Base-by-base conservation (phyloP, 495 filamentous ascomycete genomes). In the Xylaria venustula region DNA sequence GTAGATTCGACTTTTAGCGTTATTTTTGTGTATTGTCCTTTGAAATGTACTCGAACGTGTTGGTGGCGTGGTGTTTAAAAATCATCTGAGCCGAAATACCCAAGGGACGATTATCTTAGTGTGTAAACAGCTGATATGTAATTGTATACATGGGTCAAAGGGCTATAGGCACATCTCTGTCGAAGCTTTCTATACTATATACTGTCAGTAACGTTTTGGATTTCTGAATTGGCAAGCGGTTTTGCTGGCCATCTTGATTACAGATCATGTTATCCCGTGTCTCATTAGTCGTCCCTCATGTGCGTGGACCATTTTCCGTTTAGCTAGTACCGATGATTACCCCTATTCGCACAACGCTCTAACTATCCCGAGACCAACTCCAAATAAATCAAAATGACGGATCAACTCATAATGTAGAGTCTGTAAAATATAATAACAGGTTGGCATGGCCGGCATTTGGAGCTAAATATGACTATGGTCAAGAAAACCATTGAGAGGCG, bases 271-370 rank as follows among this genome's bases (percentile, higher is more conserved):
- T 34, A 59, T 41, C 47, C 46, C 46, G 46, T 40, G 34, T 59
- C 56, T 50, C 56, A 59, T 59, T 50, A 58, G 28, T 50, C 56
- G 34, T 50, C 34, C 56, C 46, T 37, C 30, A 44, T 41, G 34
- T 7, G 40, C 46, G 28, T 50, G 47, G 11, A 15, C 28, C 9
- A 36, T 59, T 59, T 51, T 50, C 56, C 46, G 46, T 59, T 59
- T 59, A 28, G 34, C 56, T 46, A 50, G 25, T 59, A 34, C 56
- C 56, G 25, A 32, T 34, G 23, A 34, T 42, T 19, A 32, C 25
- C 23, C 23, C 36, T 15, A 40, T 41, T 50, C 25, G 30, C 56
- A 59, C 34, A 30, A 30, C 47, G 42, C 36, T 44, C 36, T 34
- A 23, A 44, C 56, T 32, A 19, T 32, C 37, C 53, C 8, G 34